Conservation (phyloP, 495 filamentous ascomycete genomes). For the Gamarada debralockiae region DNA sequence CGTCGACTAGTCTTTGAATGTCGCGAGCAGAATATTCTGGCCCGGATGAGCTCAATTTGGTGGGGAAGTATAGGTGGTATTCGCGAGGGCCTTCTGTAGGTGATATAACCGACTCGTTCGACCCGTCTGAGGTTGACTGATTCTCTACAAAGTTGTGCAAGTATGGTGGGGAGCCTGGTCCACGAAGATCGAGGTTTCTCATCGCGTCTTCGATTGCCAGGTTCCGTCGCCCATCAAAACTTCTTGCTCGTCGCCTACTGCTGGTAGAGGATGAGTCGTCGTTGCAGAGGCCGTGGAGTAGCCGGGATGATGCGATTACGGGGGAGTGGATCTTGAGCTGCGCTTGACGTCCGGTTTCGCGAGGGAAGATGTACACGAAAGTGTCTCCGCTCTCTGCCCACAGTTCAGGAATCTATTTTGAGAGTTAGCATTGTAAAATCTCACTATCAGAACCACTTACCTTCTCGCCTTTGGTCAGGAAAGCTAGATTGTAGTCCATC, state of each 20-base stretch:
- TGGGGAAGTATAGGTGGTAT: slow-evolving; percentile 67
- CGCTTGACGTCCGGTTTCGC: slow-evolving; percentile 57
- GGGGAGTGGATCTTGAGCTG: slow-evolving; percentile 77
- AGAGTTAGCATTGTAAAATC: slow-evolving; percentile 3
- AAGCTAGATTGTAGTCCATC: slow-evolving; percentile 57
- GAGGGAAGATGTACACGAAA: slow-evolving; percentile 78
- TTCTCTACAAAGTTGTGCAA: background rate
- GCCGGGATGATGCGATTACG: slow-evolving; percentile 63
- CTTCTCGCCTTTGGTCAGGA: slow-evolving; percentile 56
- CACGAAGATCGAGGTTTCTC: slow-evolving; percentile 37
- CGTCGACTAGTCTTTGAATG: slow-evolving; percentile 64
- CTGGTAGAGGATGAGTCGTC: slow-evolving; percentile 48
- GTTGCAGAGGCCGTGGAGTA: slow-evolving; percentile 66
- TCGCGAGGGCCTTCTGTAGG: slow-evolving; percentile 42
- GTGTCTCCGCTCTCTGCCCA: slow-evolving; percentile 85
- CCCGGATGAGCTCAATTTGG: slow-evolving; percentile 27
- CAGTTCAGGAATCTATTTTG: slow-evolving; percentile 52
- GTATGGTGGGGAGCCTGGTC: slow-evolving; percentile 34
- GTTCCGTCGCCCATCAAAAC: slow-evolving; percentile 14
- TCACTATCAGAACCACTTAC: slow-evolving; percentile 35
- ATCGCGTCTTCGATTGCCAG: slow-evolving; percentile 34
- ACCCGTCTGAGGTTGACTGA: slow-evolving; percentile 19
- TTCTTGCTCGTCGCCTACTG: slow-evolving; percentile 13
- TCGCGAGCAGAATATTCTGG: slow-evolving; percentile 47
- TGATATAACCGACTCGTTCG: slow-evolving; percentile 22